phyloP scores from a whole-genome alignment of 768 basidiomycete genomes.

The Mycena metata region DNA sequence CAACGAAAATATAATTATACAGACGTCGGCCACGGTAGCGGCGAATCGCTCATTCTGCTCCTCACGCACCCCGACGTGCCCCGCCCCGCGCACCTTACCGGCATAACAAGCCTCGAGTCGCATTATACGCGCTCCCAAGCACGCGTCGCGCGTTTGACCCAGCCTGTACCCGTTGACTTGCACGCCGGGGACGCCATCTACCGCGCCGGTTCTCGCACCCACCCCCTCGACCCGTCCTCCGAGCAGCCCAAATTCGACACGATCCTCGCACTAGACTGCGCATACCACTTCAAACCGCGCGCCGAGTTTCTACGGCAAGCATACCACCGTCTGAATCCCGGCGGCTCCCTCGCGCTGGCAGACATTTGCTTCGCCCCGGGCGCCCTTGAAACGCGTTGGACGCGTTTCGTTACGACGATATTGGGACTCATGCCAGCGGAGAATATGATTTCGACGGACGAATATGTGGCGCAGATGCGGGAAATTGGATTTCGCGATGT shows the following conservation, averaged over 20 bases:
- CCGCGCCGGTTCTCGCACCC: conserved; percentile 43
- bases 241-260: conserved; percentile 52
- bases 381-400: conserved; percentile 42
- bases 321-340: conserved; percentile 58
- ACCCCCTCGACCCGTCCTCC: conserved; percentile 61
- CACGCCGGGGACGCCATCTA: conserved; percentile 67
- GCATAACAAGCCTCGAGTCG: conserved; percentile 66
- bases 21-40: conserved; percentile 81
- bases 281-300: conserved; percentile 75
- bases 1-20: conserved; percentile 8
- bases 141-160: conserved; percentile 51
- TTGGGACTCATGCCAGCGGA: conserved; percentile 59
- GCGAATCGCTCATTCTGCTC: conserved; percentile 73
- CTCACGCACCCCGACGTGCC: conserved; percentile 61
- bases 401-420: conserved; percentile 47
- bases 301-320: conserved; percentile 64
- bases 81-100: conserved; percentile 62
- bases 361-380: conserved; percentile 68
- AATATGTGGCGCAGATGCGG: conserved; percentile 60
- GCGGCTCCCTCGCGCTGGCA: conserved; percentile 69
- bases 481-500: conserved; percentile 68
- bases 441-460: conserved; percentile 62
- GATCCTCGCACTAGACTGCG: conserved; percentile 76
- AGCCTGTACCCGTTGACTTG: conserved; percentile 52
- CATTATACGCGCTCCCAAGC: conserved; percentile 63